Evolutionary conservation across 768 basidiomycete genomes (phyloP).

Genomic region (Trametes coccinea): DNA sequence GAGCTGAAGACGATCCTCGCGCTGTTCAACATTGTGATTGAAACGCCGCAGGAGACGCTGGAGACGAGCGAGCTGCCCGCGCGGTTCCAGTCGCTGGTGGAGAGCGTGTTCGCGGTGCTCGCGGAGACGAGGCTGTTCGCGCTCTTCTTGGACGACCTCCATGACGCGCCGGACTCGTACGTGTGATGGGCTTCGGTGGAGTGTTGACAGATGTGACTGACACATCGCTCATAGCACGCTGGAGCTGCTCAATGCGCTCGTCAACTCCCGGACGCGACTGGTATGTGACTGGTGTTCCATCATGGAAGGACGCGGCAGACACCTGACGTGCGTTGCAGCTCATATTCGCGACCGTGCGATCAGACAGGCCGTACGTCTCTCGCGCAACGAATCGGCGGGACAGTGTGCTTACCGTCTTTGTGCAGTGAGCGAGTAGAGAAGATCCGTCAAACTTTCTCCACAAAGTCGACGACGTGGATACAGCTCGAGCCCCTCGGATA

Average conservation of each 20-base stretch:
- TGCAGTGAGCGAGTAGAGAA: constrained; percentile 46
- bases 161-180: constrained; percentile 73
- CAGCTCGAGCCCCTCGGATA: constrained; percentile 59
- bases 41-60: constrained; percentile 53
- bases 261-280: constrained; percentile 67
- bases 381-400: neutral
- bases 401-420: neutral
- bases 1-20: constrained; percentile 65
- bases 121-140: constrained; percentile 71
- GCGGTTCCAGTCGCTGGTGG: constrained; percentile 68
- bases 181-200: constrained; percentile 21
- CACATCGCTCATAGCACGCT: constrained; percentile 47
- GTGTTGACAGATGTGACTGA: neutral
- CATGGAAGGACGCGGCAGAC: neutral
- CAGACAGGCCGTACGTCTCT: constrained; percentile 49
- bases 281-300: constrained; percentile 34
- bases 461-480: constrained; percentile 66
- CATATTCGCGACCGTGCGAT: constrained; percentile 62
- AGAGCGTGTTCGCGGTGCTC: constrained; percentile 67
- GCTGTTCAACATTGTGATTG: constrained; percentile 52
- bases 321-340: constrained; percentile 41
- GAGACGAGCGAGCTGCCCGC: constrained; percentile 63
- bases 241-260: constrained; percentile 62
- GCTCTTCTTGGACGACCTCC: constrained; percentile 71
- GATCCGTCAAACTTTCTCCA: constrained; percentile 58